Base-by-base conservation (phyloP, 345 rosid genomes). In the Schrenkiella parvula region DNA sequence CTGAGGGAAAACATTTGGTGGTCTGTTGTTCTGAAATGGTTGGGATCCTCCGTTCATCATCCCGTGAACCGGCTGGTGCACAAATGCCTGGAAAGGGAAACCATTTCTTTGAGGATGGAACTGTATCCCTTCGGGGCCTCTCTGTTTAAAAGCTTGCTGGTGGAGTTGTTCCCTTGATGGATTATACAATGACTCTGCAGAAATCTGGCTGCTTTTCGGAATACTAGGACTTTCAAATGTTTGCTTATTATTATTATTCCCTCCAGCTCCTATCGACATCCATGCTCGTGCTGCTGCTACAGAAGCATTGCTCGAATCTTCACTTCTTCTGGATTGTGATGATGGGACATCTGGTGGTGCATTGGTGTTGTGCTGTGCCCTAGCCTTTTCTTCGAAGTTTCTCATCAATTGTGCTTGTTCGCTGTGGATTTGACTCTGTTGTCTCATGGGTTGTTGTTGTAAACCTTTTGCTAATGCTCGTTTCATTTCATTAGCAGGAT, bases 261-360 rank as follows among this genome's bases (percentile, higher is more conserved):
- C 91, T 62, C 84, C 91, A 28, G 89, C 84, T 48, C 95, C 97
- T 54, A 89, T 64, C 9, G 95, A 89, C 96, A 91, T 93, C 96
- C 96, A 91, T 5, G 89, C 96, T 25, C 90, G 72, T 47, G 97
- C 89, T 65, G 92, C 97, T 35, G 84, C 78, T 31, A 72, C 82
- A 2, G 92, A 82, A 64, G 89, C 96, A 80, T 84, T 89, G 79
- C 75, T 75, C 4, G 88, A 73, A 73, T 82, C 93, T 68, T 86
- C 85, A 78, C 74, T 64, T 84, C 84, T 79, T 47, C 46, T 41
- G 21, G 87, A 67, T 32, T 84, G 79, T 74, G 76, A 75, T 11
- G 87, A 66, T 37, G 79, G 70, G 51, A 56, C 74, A 56, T 69
- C 74, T 0, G 52, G 76, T 56, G 83, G 72, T 48, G 59, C 46